phyloP scores from a whole-genome alignment of 768 basidiomycete genomes.

The Mycena epipterygia region DNA sequence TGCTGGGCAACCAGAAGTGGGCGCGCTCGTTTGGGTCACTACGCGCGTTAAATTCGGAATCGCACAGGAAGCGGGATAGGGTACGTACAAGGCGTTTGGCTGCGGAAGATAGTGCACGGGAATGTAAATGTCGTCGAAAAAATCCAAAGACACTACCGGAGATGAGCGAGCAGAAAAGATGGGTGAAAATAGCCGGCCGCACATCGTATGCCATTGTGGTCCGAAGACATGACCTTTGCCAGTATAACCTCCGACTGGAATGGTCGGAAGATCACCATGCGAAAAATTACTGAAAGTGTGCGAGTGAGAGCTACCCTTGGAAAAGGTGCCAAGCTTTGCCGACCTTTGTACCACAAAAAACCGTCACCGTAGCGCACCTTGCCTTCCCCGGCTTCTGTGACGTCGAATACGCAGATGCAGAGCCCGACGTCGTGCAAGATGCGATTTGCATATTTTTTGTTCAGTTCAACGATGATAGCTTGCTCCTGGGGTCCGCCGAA shows the following conservation, averaged over 20 bases:
- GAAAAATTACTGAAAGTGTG: constrained; percentile 76
- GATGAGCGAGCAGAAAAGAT: background rate
- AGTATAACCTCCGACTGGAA: constrained; percentile 92
- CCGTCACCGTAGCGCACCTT: constrained; percentile 97
- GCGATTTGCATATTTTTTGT: constrained; percentile 96
- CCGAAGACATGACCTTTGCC: constrained; percentile 90
- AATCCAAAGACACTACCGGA: constrained; percentile 81
- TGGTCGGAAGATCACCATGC: constrained; percentile 92
- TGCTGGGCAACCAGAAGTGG: constrained; percentile 85
- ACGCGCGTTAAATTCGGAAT: background rate
- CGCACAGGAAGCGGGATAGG: background rate
- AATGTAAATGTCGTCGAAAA: constrained; percentile 96
- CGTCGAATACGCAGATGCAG: constrained; percentile 91
- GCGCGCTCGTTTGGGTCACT: constrained; percentile 89
- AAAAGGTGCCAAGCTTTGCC: too few relatives aligned
- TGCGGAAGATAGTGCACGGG: constrained; percentile 85
- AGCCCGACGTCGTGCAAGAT: constrained; percentile 93
- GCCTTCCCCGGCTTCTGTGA: constrained; percentile 89
- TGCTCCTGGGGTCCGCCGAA: constrained; percentile 85
- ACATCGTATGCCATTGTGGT: constrained; percentile 89
- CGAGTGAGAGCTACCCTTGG: background rate
- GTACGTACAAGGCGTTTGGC: constrained; percentile 80
- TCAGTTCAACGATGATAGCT: constrained; percentile 87
- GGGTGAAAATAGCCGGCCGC: constrained; percentile 45
- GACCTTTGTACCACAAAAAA: constrained; percentile 94